Evolutionary conservation across 2,329 filamentous ascomycete genomes (phyloP).

Genomic region (Claviceps quebecensis): DNA sequence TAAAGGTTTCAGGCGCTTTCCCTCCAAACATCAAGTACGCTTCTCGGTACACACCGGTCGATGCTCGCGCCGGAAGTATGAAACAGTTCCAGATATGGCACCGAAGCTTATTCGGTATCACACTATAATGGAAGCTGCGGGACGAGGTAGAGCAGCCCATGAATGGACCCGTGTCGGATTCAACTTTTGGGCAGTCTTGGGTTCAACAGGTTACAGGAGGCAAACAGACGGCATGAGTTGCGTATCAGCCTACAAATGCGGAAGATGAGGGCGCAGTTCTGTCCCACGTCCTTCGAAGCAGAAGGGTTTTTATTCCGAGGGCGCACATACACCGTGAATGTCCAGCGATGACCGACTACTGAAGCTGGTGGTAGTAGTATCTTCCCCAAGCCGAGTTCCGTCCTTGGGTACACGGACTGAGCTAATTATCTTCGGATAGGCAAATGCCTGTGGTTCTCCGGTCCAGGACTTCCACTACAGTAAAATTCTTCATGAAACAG

Average conservation of each 20-base stretch:
- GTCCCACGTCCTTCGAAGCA: neutral
- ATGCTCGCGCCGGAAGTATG: neutral
- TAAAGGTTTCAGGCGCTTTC: neutral
- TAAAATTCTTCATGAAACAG: neutral
- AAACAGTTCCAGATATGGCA: neutral
- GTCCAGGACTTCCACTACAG: neutral
- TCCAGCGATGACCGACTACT: neutral
- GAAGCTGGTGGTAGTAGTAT: neutral
- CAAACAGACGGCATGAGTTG: constrained; percentile 4
- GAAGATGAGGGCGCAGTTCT: neutral
- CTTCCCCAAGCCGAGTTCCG: neutral
- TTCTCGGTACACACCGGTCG: neutral
- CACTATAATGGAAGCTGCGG: neutral
- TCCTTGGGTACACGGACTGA: neutral
- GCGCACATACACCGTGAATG: constrained; percentile 2
- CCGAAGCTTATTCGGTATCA: constrained; percentile 4
- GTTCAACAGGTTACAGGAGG: constrained; percentile 6
- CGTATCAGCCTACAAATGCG: neutral
- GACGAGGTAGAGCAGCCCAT: constrained; percentile 3
- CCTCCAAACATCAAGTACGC: neutral
- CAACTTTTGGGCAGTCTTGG: constrained; percentile 2
- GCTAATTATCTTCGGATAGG: neutral
- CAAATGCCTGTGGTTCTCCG: neutral
- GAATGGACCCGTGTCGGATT: constrained; percentile 4
- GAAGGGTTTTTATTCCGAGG: neutral